Evolutionary conservation across 768 basidiomycete species (phyloP), one percentile per base, ranked within the genome.

Genomic region (Leccinellum albellum): DNA sequence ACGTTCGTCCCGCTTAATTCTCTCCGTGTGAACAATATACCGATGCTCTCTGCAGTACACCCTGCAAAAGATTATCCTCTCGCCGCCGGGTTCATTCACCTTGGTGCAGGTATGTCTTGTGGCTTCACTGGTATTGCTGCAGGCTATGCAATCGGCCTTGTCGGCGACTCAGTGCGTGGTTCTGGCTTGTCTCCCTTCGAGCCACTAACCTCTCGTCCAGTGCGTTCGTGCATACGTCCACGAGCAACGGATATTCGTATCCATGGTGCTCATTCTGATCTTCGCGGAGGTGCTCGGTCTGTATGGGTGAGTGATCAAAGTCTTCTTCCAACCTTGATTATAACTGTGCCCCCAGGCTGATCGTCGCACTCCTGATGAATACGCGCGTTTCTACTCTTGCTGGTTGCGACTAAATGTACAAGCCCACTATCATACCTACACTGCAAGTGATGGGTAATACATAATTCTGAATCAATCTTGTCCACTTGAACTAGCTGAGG

Each of bases 241-340:
- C 65, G 94, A 97, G 75, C 87, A 87, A 59, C 88, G 85, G 70
- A 85, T 98, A 26, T 98, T 95, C 69, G 95, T 98, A 21, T 80
- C 88, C 7, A 98, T 98, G 95, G 93, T 98, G 20, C 85, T 98
- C 42, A 95, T 98, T 61, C 85, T 98, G 68, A 93, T 93, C 62
- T 94, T 93, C 63, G 87, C 86, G 7, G 94, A 96, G 72, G 94
- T 97, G 23, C 76, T 97, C 57, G 94, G 94, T 35, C 73, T 96
- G 54, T 94, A 92, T 66, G 91, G 90, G 86, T 88, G 67, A 61
- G 85, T 74, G 33, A 5, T 40, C 21, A 42, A 5, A 42, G 15
- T 58, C 28, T 21, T 24, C 33, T 50, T 4, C n/a, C 3, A 49
- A 53, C 32, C 35, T 28, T 23, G 35, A 35, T 59, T 15, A 31